Base-by-base conservation (phyloP, 2,329 filamentous ascomycete genomes). In the Fusarium sp. region DNA sequence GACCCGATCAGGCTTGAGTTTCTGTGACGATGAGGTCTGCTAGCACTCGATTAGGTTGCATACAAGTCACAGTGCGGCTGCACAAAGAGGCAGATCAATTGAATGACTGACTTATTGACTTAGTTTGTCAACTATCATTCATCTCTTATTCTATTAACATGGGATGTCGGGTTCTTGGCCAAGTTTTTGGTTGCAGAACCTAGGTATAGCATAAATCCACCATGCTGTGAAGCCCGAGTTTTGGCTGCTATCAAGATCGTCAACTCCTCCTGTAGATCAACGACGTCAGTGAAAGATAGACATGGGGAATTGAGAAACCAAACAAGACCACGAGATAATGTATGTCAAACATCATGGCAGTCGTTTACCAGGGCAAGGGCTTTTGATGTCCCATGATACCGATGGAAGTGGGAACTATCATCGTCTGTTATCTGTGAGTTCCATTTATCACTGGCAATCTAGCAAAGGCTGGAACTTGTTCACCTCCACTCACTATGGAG, bases 1-100 rank as follows among this genome's bases (percentile, higher is more conserved):
- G 58, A 71, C 68, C 68, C 50, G 68, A 70, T 70, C 68, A 68
- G 58, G 68, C 27, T 40, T 71, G 68, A 71, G 58, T 59, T 68
- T 68, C 44, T 59, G 44, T 42, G 58, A 52, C 45, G 50, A 64
- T 64, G 50, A 58, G 34, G 50, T 44, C 29, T 68, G 46, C 64
- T 64, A 58, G 50, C 43, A 60, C 49, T 43, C 27, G 32, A 61
- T 61, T 50, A 60, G 47, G 45, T 54, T 52, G 25, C 45, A 45
- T 38, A 40, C 67, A 51, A 34, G 15, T 18, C 58, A 71, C 68
- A 70, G 63, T 70, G 68, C 68, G 52, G 46, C 18, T 10, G 49
- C 30, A 51, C 18, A 38, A 51, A 34, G 30, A 51, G 16, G 16
- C n/a, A 22, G 22, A 18, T n/a, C 32, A n/a, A 24, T 42, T 47